A percentile compares a stretch with the other conserved stretches of the same genome.
These are phyloP conservation scores for Hanseniaspora meyeri DNA, from an alignment of 805 yeast genomes.

Conservation along the genomic window DNA sequence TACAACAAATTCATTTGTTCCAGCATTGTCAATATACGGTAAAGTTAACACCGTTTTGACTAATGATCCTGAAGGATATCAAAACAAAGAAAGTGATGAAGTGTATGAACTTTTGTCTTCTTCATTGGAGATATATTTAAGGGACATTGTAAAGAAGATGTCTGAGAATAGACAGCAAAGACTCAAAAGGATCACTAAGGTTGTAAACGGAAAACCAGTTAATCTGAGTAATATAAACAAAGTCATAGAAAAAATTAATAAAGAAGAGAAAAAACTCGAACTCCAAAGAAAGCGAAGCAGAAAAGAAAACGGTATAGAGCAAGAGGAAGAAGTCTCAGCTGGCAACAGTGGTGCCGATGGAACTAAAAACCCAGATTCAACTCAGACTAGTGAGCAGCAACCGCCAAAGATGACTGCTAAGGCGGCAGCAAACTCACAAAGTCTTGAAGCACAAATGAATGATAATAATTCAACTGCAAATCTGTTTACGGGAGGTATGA, in stretches of 20 bases:
- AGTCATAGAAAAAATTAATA: slow-evolving; percentile 6
- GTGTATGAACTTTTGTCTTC: slow-evolving; percentile 8
- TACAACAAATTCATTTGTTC: not conserved
- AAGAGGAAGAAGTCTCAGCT: not conserved
- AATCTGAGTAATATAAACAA: slow-evolving; percentile 1
- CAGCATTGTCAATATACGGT: slow-evolving; percentile 5
- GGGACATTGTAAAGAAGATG: slow-evolving; percentile 11
- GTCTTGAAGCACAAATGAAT: not conserved
- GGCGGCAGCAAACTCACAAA: not conserved
- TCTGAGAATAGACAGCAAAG: slow-evolving; percentile 9
- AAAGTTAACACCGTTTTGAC: slow-evolving; percentile 6
- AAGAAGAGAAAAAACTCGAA: slow-evolving; percentile 6
- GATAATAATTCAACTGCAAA: slow-evolving; percentile 14
- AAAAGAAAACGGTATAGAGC: slow-evolving; percentile 10
- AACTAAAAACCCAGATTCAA: not conserved
- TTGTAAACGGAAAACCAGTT: slow-evolving; percentile 12
- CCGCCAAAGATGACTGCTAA: not conserved
- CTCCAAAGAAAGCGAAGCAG: slow-evolving; percentile 11
- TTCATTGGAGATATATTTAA: slow-evolving; percentile 8
- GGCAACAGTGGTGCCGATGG: not conserved
- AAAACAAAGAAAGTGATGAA: slow-evolving; percentile 12
- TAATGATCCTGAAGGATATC: slow-evolving; percentile 10
- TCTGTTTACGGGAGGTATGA: slow-evolving; percentile 13
- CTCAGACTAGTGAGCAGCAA: not conserved
- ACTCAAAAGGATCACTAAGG: slow-evolving; percentile 6